phyloP scores from a whole-genome alignment of 2,329 filamentous ascomycete species.

The Pseudocercospora pini-densiflorae region DNA sequence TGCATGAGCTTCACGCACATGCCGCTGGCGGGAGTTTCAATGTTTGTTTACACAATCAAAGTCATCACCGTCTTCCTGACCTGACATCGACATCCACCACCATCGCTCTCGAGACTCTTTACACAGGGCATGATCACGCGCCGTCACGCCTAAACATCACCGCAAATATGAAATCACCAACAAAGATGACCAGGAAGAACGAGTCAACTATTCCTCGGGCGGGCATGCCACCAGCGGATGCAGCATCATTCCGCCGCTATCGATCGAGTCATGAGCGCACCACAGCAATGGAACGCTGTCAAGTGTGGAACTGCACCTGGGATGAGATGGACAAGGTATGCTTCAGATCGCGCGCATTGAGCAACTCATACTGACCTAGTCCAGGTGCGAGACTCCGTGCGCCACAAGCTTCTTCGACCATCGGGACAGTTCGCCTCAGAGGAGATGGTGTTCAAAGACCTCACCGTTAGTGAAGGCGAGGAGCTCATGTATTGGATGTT shows the following conservation, averaged over 20 bases:
- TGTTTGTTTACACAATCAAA: not conserved
- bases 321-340: not conserved
- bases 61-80: too few species aligned
- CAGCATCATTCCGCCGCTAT: not conserved
- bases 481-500: not conserved
- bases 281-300: not conserved
- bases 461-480: not conserved
- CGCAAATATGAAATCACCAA: not conserved
- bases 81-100: not conserved
- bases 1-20: not conserved
- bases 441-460: not conserved
- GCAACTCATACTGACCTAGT: not conserved
- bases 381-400: not conserved
- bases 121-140: not conserved
- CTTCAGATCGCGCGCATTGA: not conserved
- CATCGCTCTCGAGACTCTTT: not conserved
- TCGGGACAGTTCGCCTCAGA: not conserved
- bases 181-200: not conserved
- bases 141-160: not conserved
- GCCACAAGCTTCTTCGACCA: not conserved
- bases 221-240: not conserved
- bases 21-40: not conserved
- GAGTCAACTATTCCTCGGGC: not conserved
- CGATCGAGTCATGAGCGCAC: not conserved
- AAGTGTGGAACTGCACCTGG: not conserved